Evolutionary conservation across 129 eudicot species (phyloP).

Genomic region (Saussurea involucrata): DNA sequence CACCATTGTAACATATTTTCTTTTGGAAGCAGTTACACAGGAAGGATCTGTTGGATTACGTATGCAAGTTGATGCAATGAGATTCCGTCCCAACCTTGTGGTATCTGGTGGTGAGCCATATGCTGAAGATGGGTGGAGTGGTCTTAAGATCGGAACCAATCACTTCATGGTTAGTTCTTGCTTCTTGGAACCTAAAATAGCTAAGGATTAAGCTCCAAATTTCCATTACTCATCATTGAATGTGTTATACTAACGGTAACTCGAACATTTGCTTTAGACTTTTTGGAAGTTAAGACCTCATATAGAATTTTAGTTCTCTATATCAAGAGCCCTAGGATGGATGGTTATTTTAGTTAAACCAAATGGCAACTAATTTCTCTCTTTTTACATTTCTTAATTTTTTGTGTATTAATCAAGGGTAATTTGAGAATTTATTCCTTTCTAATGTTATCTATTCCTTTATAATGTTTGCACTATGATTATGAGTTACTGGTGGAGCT

Average conservation of each 20-base stretch:
- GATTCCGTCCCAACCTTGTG: conserved; percentile 88
- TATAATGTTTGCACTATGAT: no score
- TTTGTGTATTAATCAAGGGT: no score
- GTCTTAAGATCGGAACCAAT: conserved; percentile 56
- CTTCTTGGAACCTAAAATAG: conserved; percentile 6
- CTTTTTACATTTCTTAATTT: no score
- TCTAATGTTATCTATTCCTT: no score
- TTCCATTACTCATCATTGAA: not conserved
- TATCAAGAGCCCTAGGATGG: no score
- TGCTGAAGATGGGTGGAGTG: conserved; percentile 79
- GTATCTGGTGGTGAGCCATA: conserved; percentile 79
- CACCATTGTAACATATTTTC: not conserved
- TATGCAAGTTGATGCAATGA: conserved; percentile 48
- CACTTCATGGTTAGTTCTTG: conserved; percentile 56
- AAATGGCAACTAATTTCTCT: no score
- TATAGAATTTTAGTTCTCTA: no score
- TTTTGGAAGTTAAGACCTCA: not conserved
- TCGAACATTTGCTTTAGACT: not conserved
- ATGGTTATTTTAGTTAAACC: no score
- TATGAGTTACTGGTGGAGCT: no score
- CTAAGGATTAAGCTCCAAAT: not conserved
- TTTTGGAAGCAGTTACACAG: conserved; percentile 34
- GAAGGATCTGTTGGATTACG: conserved; percentile 29
- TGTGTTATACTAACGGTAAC: not conserved
- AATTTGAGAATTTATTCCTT: no score